A percentile compares a stretch with the other conserved stretches of the same genome.
phyloP scores from a whole-genome alignment of 805 yeast genomes.

The Ogataea sp. region DNA sequence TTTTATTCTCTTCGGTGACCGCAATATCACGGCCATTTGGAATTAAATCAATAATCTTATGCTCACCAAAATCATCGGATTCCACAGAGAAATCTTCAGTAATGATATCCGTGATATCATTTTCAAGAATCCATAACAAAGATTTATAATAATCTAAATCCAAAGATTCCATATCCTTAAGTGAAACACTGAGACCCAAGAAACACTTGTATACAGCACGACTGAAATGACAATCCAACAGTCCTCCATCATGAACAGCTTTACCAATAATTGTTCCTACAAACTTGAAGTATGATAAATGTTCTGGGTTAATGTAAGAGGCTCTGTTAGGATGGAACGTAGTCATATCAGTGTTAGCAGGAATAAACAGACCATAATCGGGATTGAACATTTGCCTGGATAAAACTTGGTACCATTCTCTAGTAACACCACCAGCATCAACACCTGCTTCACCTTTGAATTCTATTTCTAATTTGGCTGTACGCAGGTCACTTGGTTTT shows the following conservation, averaged over 20 bases:
- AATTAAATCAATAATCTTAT: constrained; percentile 70
- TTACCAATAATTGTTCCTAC: constrained; percentile 92
- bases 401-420: constrained; percentile 96
- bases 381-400: constrained; percentile 95
- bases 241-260: constrained; percentile 81
- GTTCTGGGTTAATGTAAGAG: constrained; percentile 90
- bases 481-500: constrained; percentile 61
- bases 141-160: constrained; percentile 92
- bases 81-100: constrained; percentile 93
- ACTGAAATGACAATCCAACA: constrained; percentile 89
- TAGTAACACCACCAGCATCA: constrained; percentile 96
- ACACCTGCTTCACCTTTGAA: constrained; percentile 94
- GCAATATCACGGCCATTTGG: constrained; percentile 77
- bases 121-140: constrained; percentile 90
- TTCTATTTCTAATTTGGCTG: constrained; percentile 66
- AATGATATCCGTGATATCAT: constrained; percentile 91
- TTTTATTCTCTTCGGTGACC: constrained; percentile 86
- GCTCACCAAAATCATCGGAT: constrained; percentile 89
- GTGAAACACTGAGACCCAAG: constrained; percentile 68
- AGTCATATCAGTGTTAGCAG: constrained; percentile 86
- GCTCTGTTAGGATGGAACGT: constrained; percentile 94
- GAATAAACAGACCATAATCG: constrained; percentile 84
- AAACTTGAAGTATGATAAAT: constrained; percentile 85
- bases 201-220: constrained; percentile 89
- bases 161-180: constrained; percentile 90